Conservation (phyloP, 148 eudicot genomes). For the Chenopodium formosanum region DNA sequence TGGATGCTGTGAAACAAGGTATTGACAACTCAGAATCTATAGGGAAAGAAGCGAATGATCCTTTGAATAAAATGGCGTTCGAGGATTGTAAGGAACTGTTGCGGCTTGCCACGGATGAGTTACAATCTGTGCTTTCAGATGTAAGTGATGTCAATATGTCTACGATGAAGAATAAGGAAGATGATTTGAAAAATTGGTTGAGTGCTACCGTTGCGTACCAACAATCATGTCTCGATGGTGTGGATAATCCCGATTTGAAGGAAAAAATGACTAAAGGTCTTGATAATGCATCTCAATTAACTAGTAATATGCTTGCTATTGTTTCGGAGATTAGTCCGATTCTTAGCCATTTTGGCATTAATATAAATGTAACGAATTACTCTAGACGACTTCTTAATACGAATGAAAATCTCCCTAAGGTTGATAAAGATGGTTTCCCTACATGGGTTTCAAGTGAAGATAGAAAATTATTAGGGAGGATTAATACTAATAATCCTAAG, state of each 20-base stretch:
- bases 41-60: conserved; percentile 25
- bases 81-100: conserved; percentile 61
- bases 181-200: conserved; percentile 62
- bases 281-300: conserved; percentile 37
- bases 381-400: conserved; percentile 33
- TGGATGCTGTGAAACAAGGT: conserved; percentile 30
- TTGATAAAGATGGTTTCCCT: conserved; percentile 37
- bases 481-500: conserved; percentile 9
- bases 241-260: conserved; percentile 30
- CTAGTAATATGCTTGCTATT: conserved; percentile 59
- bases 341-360: conserved; percentile 28
- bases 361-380: not conserved
- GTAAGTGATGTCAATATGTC: conserved; percentile 21
- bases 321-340: conserved; percentile 31
- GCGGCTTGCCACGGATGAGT: conserved; percentile 39
- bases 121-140: conserved; percentile 26
- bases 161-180: conserved; percentile 18
- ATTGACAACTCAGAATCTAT: conserved; percentile 20
- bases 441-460: conserved; percentile 45
- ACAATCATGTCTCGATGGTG: conserved; percentile 51
- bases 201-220: conserved; percentile 52
- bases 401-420: not conserved
- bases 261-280: conserved; percentile 33
- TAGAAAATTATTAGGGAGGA: conserved; percentile 35
- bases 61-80: conserved; percentile 37